Base-by-base conservation (phyloP, 2,329 filamentous ascomycete genomes). In the Plectosphaerella sp. region DNA sequence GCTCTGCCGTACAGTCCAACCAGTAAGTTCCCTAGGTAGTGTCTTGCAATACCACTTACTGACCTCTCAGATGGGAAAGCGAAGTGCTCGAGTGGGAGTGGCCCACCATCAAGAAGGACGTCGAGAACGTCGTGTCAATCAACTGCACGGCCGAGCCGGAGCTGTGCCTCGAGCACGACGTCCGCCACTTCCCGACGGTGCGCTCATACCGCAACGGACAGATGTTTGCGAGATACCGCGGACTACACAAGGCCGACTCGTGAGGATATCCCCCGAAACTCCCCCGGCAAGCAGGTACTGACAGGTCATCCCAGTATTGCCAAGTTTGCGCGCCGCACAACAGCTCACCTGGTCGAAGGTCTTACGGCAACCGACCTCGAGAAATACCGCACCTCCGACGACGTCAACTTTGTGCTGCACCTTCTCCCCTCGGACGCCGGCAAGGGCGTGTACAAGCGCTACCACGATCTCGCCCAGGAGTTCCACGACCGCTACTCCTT, bases 141-240 rank as follows among this genome's bases (percentile, higher is more conserved):
- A 69, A 79, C 61, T 78, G 76, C 57, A 59, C 61, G 3, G 51
- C 55, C 1, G 59, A 67, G 9, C 24, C 57, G 1, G 54, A 63
- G 4, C 54, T 76, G n/a, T 79, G 76, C 57, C 57, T 64, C 43
- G 66, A 73, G 37, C 62, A 69, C 37, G 65, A 67, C 15, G 64
- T 79, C 24, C 62, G 65, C 12, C 75, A 75, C 1, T 77, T 73
- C 52, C 76, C 76, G 1, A 65, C 75, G 3, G 67, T 80, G 25
- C 67, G 76, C 1, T 65, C 73, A 5, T 75, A 73, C 54, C 67
- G 67, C 35, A 59, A 61, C 2, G 61, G 67, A 18, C 64, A 66
- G 1, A 54, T 58, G 5, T 64, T 64, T 45, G 62, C 59, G 5
- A 59, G 73, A 45, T 79, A 78, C 56, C 68, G 76, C 28, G 76